Evolutionary conservation across 2,329 filamentous ascomycete genomes (phyloP), one percentile per base, ranked within the genome.

Genomic region (Cercospora beticola): DNA sequence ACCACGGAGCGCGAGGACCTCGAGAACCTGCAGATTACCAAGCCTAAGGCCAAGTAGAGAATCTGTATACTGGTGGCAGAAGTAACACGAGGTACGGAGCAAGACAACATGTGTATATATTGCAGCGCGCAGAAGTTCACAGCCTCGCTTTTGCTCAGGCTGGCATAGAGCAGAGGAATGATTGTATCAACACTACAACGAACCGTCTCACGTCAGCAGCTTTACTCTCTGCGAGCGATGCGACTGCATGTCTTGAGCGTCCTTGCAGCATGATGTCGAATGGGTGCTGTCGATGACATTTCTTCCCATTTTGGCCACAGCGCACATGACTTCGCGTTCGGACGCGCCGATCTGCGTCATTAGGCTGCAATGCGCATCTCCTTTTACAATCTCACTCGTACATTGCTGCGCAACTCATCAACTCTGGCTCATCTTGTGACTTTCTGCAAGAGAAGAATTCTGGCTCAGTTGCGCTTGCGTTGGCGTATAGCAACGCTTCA

Each of bases 1-100:
- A 80, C 83, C 74, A 86, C 85, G 77, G 90, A 92, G 82, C 86
- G 89, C 73, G 84, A 85, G 73, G 89, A 92, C 77, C 82, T 92
- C 75, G 90, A 92, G 80, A 83, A 86, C 72, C 85, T 92, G 83
- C 82, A 87, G 70, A 82, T 91, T 75, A 85, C 81, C 78, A 83
- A 83, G 78, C 80, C 73, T 59, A 73, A 74, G 64, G 33, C 72
- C 31, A 72, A 74, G 71, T 65, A 63, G 58, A 64, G 52, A 59
- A 21, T 9, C 26, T 56, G 14, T 18, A 61, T 31, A 64, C 46
- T 30, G 40, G 30, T 21, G 46, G 23, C n/a, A 33, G 16, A 52
- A 57, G 18, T 18, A 40, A 21, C 12, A 36, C n/a, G 49, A 46
- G 18, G 52, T 58, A 12, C 62, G 18, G 49, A 65, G 59, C 62